These are phyloP conservation scores for Ogataea angusta DNA, from an alignment of 805 yeast species.

Conservation along the genomic window DNA sequence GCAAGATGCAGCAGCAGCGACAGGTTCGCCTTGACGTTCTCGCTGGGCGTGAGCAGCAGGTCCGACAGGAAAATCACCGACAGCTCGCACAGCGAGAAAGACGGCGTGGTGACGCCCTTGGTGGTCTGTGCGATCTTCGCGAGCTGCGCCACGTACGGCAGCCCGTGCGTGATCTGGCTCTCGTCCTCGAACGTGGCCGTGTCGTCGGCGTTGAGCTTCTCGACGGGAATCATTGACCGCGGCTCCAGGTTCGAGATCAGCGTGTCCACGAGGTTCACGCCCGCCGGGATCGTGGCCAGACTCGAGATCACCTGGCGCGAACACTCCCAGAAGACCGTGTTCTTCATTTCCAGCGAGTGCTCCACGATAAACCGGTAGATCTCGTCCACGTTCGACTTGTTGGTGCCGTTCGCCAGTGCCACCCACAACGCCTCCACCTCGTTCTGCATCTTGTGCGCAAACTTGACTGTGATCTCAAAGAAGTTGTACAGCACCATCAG, in stretches of 20 bases:
- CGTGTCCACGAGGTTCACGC: constrained; percentile 55
- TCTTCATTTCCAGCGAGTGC: constrained; percentile 66
- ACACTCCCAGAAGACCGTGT: constrained; percentile 70
- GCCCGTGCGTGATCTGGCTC: constrained; percentile 20
- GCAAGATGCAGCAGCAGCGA: constrained; percentile 78
- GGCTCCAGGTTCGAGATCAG: constrained; percentile 75
- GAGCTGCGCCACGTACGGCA: constrained; percentile 78
- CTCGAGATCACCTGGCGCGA: constrained; percentile 81
- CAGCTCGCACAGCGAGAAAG: constrained; percentile 83
- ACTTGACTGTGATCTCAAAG: constrained; percentile 79
- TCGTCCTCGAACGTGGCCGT: constrained; percentile 10
- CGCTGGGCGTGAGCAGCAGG: constrained; percentile 63
- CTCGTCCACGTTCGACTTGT: constrained; percentile 63
- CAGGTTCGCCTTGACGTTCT: constrained; percentile 53
- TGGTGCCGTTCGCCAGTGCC: constrained; percentile 77
- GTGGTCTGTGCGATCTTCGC: constrained; percentile 49
- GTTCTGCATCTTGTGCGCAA: constrained; percentile 68
- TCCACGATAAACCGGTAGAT: constrained; percentile 68
- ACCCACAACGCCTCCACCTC: constrained; percentile 96
- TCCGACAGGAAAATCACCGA: constrained; percentile 85
- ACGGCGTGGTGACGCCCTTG: constrained; percentile 46
- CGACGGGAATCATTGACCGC: constrained; percentile 75
- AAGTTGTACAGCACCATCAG: constrained; percentile 76
- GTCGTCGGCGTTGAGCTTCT: constrained; percentile 9
- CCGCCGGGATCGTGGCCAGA: constrained; percentile 52